Evolutionary conservation across 2,329 filamentous ascomycete species (phyloP).

Genomic region (Cytospora piceicola): DNA sequence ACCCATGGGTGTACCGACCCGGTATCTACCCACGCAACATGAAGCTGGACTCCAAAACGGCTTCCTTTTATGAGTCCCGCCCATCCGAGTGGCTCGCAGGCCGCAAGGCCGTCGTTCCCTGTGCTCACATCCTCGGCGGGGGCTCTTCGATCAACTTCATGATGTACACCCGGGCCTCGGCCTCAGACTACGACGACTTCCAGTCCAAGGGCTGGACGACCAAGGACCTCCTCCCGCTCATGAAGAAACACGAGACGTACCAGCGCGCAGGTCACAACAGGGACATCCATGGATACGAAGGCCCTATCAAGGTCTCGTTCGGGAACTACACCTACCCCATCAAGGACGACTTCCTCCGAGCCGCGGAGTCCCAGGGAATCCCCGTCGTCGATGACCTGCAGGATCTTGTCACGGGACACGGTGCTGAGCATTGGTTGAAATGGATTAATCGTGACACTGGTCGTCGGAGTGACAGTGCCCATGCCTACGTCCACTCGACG

Average conservation of each 20-base stretch:
- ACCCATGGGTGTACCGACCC: slow-evolving; percentile 76
- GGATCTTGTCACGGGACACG: slow-evolving; percentile 69
- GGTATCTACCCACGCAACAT: slow-evolving; percentile 80
- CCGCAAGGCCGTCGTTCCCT: slow-evolving; percentile 73
- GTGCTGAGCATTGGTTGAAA: slow-evolving; percentile 82
- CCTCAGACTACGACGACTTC: slow-evolving; percentile 78
- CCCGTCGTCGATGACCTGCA: slow-evolving; percentile 77
- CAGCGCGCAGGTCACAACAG: slow-evolving; percentile 67
- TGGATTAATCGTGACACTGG: slow-evolving; percentile 80
- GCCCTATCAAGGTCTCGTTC: slow-evolving; percentile 82
- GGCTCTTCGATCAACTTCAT: slow-evolving; percentile 80
- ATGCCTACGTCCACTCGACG: slow-evolving; percentile 78
- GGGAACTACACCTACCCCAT: slow-evolving; percentile 81
- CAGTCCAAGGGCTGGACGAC: slow-evolving; percentile 80
- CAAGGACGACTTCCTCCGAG: slow-evolving; percentile 78
- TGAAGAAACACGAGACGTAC: slow-evolving; percentile 82
- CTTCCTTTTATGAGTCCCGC: slow-evolving; percentile 78
- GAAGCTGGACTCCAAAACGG: slow-evolving; percentile 79
- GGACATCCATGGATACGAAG: slow-evolving; percentile 75
- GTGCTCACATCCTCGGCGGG: slow-evolving; percentile 72
- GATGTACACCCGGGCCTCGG: slow-evolving; percentile 76
- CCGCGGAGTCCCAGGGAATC: slow-evolving; percentile 74
- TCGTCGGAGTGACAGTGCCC: slow-evolving; percentile 75
- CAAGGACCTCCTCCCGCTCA: slow-evolving; percentile 73
- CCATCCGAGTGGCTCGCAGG: slow-evolving; percentile 74